Evolutionary conservation across 2,329 filamentous ascomycete species (phyloP).

Genomic region (Aspergillus floridensis): DNA sequence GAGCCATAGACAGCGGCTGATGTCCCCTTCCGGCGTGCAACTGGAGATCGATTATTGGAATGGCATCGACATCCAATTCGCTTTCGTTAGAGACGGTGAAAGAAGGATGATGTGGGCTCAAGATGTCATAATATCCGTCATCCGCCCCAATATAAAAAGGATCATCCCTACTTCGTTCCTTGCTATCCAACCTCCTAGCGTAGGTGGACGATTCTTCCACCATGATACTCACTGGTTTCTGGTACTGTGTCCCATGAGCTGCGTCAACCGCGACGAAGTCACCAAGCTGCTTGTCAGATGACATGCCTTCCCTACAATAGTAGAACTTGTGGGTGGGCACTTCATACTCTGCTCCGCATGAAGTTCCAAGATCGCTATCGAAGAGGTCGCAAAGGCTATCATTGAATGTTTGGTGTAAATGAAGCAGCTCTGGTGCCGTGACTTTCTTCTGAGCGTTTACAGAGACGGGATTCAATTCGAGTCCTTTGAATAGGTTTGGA

Average conservation of each 20-base stretch:
- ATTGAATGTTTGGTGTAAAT: constrained; percentile 81
- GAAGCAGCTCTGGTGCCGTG: constrained; percentile 70
- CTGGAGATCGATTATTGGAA: constrained; percentile 91
- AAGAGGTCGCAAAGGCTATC: constrained; percentile 67
- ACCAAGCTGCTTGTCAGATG: constrained; percentile 19
- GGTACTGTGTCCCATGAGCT: constrained; percentile 35
- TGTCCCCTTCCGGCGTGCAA: constrained; percentile 56
- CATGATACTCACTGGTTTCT: constrained; percentile 24
- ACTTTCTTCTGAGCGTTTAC: constrained; percentile 80
- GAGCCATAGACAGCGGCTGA: constrained; percentile 5
- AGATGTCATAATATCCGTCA: constrained; percentile 57
- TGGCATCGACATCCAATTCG: constrained; percentile 85
- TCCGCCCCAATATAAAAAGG: constrained; percentile 81
- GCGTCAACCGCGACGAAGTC: constrained; percentile 21
- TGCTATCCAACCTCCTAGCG: constrained; percentile 70
- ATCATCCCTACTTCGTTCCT: constrained; percentile 83
- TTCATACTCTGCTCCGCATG: constrained; percentile 50
- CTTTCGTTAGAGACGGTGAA: constrained; percentile 69
- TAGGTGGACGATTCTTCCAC: constrained; percentile 72
- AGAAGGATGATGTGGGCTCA: constrained; percentile 77
- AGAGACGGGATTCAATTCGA: constrained; percentile 90
- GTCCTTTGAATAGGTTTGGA: constrained; percentile 78
- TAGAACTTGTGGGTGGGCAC: constrained; percentile 40
- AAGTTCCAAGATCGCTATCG: constrained; percentile 51
- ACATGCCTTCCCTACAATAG: constrained; percentile 30